Percentiles rank a stretch among this genome's conserved stretches.
These are phyloP conservation scores for Pythium apleroticum DNA, from an alignment of 352 stramenopile species.

Conservation along the genomic window DNA sequence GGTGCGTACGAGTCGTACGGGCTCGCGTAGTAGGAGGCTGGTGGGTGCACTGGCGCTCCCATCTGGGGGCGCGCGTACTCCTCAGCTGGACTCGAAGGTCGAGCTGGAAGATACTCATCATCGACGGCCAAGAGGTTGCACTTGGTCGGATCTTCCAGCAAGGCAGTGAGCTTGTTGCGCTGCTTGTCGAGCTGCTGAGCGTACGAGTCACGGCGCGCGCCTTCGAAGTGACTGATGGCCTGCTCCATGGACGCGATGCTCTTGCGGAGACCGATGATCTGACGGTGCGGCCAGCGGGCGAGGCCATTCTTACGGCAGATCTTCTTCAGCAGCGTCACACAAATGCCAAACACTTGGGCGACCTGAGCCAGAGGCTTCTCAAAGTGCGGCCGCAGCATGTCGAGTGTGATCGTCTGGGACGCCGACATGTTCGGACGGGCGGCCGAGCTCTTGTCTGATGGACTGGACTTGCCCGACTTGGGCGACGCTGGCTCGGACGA, in stretches of 20 bases:
- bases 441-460: slow-evolving; percentile 17
- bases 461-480: slow-evolving; percentile 10
- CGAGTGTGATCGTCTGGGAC: slow-evolving; percentile 78
- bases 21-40: not conserved
- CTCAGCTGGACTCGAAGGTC: not conserved
- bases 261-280: slow-evolving; percentile 87
- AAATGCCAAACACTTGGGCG: slow-evolving; percentile 76
- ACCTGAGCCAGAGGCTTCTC: slow-evolving; percentile 82
- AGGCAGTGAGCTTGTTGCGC: slow-evolving; percentile 63
- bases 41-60: not conserved
- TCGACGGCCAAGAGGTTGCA: slow-evolving; percentile 43
- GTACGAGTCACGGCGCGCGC: slow-evolving; percentile 63
- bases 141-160: slow-evolving; percentile 64
- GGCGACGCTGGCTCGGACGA: slow-evolving; percentile 15
- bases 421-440: slow-evolving; percentile 66
- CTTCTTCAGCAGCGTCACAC: slow-evolving; percentile 85
- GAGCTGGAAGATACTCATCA: slow-evolving; percentile 26
- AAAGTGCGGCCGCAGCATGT: slow-evolving; percentile 82
- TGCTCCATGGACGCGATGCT: slow-evolving; percentile 87
- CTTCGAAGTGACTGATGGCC: slow-evolving; percentile 77
- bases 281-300: slow-evolving; percentile 77
- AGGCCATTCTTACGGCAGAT: slow-evolving; percentile 82
- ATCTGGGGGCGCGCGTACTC: not conserved
- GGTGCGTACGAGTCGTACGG: slow-evolving; percentile 3
- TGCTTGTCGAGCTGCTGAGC: slow-evolving; percentile 73